Percentiles rank a stretch among this genome's conserved stretches.
Evolutionary conservation across 1,139 yeast species (phyloP).

Genomic region (Blastobotrys illinoisensis): DNA sequence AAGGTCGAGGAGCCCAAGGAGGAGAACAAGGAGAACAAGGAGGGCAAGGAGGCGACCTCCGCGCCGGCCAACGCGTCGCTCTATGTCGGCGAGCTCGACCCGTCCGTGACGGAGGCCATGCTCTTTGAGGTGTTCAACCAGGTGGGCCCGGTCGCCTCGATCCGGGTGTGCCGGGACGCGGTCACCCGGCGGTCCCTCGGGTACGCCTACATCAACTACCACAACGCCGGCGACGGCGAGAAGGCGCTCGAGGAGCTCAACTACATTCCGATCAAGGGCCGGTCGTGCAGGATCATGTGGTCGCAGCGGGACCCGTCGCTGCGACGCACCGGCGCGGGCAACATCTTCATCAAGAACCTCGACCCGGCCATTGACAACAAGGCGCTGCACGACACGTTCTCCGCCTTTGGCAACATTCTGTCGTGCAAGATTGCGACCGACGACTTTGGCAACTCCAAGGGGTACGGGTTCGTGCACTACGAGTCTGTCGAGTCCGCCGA

Average conservation of each 20-base stretch:
- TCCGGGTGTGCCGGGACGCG: slow-evolving; percentile 98
- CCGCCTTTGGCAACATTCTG: slow-evolving; percentile 92
- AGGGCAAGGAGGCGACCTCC: slow-evolving; percentile 21
- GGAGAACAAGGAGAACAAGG: slow-evolving; percentile 3
- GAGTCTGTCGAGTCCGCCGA: slow-evolving; percentile 90
- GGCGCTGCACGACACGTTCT: slow-evolving; percentile 96
- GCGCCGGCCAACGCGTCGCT: slow-evolving; percentile 68
- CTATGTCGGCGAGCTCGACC: slow-evolving; percentile 96
- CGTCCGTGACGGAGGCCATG: slow-evolving; percentile 88
- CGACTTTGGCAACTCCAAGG: slow-evolving; percentile 85
- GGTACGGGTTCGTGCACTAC: slow-evolving; percentile 97
- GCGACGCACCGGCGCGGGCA: slow-evolving; percentile 95
- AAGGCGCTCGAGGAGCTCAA: slow-evolving; percentile 93
- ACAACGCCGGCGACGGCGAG: slow-evolving; percentile 84
- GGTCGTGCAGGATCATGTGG: slow-evolving; percentile 99
- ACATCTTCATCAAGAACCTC: slow-evolving; percentile 96
- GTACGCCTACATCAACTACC: slow-evolving; percentile 97
- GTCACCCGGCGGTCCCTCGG: slow-evolving; percentile 95
- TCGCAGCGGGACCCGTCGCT: slow-evolving; percentile 97
- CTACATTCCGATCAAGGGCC: slow-evolving; percentile 91
- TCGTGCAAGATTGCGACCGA: slow-evolving; percentile 98
- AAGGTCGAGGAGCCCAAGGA: slow-evolving; percentile 12
- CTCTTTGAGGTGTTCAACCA: slow-evolving; percentile 93
- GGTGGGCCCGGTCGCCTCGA: slow-evolving; percentile 92
- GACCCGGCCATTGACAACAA: slow-evolving; percentile 98